Base-by-base conservation (phyloP, 176 grass and related monocot genomes). In the Oryza punctata region DNA sequence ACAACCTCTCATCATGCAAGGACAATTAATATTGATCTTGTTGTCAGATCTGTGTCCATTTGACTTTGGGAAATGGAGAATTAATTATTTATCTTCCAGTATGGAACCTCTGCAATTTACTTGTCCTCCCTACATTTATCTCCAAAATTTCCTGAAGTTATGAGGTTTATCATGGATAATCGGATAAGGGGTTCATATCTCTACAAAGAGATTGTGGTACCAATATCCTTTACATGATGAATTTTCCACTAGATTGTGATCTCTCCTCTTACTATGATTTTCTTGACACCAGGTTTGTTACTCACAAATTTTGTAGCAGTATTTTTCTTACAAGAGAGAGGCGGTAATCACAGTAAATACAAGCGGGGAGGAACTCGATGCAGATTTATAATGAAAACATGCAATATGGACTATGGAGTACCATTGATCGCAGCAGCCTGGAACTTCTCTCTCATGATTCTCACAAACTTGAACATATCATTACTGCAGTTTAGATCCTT, bases 371-470 rank as follows among this genome's bases (percentile, higher is more conserved):
- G 57, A 18, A 72, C 23, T 72, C 37, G 57, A 32, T 28, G 29
- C 23, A 89, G 29, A 65, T 59, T 4, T 30, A 29, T 15, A 78
- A 37, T 13, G 13, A 29, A 52, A 84, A 61, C 43, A 65, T 1
- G 37, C 45, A 67, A 14, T 80, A 65, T 27, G 60, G 32, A 32
- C 32, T 32, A 38, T 38, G 6, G 80, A 75, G 0, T 92, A 95
- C 96, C 93, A 72, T 46, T 50, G 19, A 70, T 78, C 25, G 72
- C 65, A 90, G 82, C 84, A 78, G 67, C 27, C 67, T 81, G 85
- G 73, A 98, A 95, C 70, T 83, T 98, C 25, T 84, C 74, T 83
- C 96, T 94, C 93, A 98, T 90, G 40, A 83, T 88, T 84, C 87
- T 93, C 28, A 93, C 91, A 83, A 98, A 98, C 82, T 77, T 81